Evolutionary conservation across 1,284 basidiomycete genomes (phyloP).

Genomic region (Cyathus olla): DNA sequence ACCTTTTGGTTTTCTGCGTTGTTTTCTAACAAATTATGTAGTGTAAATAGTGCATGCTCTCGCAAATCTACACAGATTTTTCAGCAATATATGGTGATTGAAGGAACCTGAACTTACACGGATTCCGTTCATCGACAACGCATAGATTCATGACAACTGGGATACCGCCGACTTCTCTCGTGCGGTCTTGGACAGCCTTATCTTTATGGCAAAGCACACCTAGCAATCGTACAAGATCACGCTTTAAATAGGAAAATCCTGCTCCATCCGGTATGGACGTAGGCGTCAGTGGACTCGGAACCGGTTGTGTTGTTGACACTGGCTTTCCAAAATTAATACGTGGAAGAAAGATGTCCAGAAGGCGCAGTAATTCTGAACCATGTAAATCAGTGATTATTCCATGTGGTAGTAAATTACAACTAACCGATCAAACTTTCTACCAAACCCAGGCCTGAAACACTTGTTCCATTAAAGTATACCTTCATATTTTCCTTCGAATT

Average conservation of each 20-base stretch:
- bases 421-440: constrained; percentile 72
- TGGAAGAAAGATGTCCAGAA: constrained; percentile 81
- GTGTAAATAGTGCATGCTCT: constrained; percentile 89
- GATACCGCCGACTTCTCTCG: constrained; percentile 79
- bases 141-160: constrained; percentile 87
- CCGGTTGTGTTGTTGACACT: constrained; percentile 31
- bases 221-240: constrained; percentile 85
- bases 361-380: constrained; percentile 70
- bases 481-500: constrained; percentile 41
- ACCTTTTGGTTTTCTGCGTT: constrained; percentile 86
- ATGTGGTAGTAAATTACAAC: constrained; percentile 22
- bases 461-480: constrained; percentile 55
- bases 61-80: constrained; percentile 72
- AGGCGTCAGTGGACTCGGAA: constrained; percentile 20
- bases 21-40: constrained; percentile 81
- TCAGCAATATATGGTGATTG: constrained; percentile 9
- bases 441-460: constrained; percentile 56
- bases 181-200: constrained; percentile 76
- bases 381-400: constrained; percentile 6
- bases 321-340: constrained; percentile 81
- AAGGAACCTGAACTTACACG: constrained; percentile 65
- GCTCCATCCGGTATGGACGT: constrained; percentile 53
- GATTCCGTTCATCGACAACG: constrained; percentile 90
- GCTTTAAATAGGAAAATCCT: constrained; percentile 80
- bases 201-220: constrained; percentile 78